These are phyloP conservation scores for Primulina huaijiensis DNA, from an alignment of 257 asterid species.

Conservation along the genomic window DNA sequence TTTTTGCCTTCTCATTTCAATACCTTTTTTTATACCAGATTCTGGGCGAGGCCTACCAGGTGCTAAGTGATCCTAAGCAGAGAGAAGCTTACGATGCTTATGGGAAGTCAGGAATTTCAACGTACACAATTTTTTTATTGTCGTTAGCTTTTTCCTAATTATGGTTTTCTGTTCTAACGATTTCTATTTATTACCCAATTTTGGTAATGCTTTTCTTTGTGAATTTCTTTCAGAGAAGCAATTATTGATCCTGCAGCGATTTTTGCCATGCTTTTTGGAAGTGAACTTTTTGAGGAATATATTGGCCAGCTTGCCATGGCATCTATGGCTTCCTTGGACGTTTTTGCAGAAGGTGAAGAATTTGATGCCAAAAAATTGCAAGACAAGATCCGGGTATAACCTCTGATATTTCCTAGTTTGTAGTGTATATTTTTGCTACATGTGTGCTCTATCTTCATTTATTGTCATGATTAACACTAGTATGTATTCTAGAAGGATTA, in stretches of 20 bases:
- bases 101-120: slow-evolving; percentile 95
- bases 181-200: slow-evolving; percentile 14
- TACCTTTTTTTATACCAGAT: slow-evolving; percentile 47
- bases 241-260: slow-evolving; percentile 99
- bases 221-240: slow-evolving; percentile 64
- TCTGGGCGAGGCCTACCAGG: slow-evolving; percentile 99
- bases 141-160: slow-evolving; percentile 10
- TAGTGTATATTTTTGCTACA: slow-evolving; percentile 13
- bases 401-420: slow-evolving; percentile 12
- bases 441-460: slow-evolving; percentile 12
- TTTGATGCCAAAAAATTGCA: slow-evolving; percentile 82
- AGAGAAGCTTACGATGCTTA: slow-evolving; percentile 86
- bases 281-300: slow-evolving; percentile 98
- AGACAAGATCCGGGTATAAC: slow-evolving; percentile 88
- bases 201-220: slow-evolving; percentile 18
- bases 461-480: slow-evolving; percentile 5
- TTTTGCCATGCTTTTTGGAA: slow-evolving; percentile 98
- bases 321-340: slow-evolving; percentile 95
- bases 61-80: slow-evolving; percentile 86
- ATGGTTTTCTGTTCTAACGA: slow-evolving; percentile 10
- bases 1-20: slow-evolving; percentile 28
- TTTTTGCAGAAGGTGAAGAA: slow-evolving; percentile 77
- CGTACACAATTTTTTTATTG: slow-evolving; percentile 36
- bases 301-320: slow-evolving; percentile 99
- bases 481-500: slow-evolving; percentile 7